A percentile compares a stretch with the other conserved stretches of the same genome.
Evolutionary conservation across 2,329 filamentous ascomycete genomes (phyloP).

Genomic region (Balansia obtecta): DNA sequence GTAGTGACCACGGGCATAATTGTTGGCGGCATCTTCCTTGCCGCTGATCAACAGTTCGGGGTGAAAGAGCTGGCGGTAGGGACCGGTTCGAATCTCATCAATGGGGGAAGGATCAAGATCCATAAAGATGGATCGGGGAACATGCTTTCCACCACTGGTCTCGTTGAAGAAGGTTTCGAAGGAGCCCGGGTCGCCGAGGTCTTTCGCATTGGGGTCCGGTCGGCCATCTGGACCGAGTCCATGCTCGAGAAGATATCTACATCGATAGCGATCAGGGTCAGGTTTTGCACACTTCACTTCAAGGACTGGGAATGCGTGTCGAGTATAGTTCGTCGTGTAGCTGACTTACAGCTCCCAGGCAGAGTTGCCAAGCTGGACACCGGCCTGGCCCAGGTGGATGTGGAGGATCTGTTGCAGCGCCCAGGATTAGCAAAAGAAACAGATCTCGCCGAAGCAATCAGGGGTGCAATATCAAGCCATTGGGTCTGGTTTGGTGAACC

Average conservation of each 20-base stretch:
- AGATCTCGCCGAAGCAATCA: neutral
- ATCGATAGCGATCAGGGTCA: constrained; percentile 13
- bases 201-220: constrained; percentile 47
- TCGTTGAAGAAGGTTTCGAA: constrained; percentile 66
- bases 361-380: constrained; percentile 62
- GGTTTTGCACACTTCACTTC: neutral
- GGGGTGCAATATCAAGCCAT: neutral
- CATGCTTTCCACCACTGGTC: constrained; percentile 59
- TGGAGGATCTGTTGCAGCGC: constrained; percentile 40
- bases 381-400: constrained; percentile 55
- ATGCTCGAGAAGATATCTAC: constrained; percentile 61
- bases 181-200: constrained; percentile 48
- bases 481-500: neutral
- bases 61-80: constrained; percentile 59
- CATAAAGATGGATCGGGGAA: constrained; percentile 60
- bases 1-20: constrained; percentile 66
- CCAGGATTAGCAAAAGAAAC: constrained; percentile 8
- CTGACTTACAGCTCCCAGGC: constrained; percentile 61
- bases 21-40: constrained; percentile 68
- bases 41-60: constrained; percentile 60
- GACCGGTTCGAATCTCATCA: constrained; percentile 59
- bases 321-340: constrained; percentile 11
- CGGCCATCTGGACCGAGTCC: constrained; percentile 54
- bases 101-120: constrained; percentile 62
- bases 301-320: neutral